Evolutionary conservation across 805 yeast species (phyloP).

Genomic region (Wickerhamomyces hampshirensis): DNA sequence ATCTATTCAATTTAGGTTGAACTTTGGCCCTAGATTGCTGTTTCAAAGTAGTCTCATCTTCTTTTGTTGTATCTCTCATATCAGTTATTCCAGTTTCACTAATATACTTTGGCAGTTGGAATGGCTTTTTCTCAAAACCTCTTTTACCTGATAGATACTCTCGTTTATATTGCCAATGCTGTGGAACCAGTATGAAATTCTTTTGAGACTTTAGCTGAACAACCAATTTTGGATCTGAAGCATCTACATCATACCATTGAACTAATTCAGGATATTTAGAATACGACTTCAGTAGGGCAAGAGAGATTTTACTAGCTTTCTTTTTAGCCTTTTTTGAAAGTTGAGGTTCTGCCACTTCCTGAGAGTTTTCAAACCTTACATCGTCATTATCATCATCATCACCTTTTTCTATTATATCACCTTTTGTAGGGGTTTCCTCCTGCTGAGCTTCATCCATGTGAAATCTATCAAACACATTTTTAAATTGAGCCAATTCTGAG

Average conservation of each 20-base stretch:
- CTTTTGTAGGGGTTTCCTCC: constrained; percentile 19
- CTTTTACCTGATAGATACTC: constrained; percentile 67
- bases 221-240: constrained; percentile 67
- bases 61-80: constrained; percentile 63
- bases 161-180: constrained; percentile 76
- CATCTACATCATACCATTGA: constrained; percentile 86
- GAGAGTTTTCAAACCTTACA: constrained; percentile 8
- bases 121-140: constrained; percentile 65
- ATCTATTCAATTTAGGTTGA: constrained; percentile 81
- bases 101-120: constrained; percentile 73
- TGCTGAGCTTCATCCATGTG: constrained; percentile 17
- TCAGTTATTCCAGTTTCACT: constrained; percentile 80
- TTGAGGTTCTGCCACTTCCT: constrained; percentile 12
- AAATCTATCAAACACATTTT: constrained; percentile 32
- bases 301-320: constrained; percentile 50
- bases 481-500: constrained; percentile 31
- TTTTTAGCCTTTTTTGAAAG: constrained; percentile 49
- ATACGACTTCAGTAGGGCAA: constrained; percentile 61
- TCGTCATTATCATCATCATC: constrained; percentile 13
- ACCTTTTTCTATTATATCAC: constrained; percentile 29
- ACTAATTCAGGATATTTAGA: constrained; percentile 65
- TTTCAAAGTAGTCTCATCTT: constrained; percentile 51
- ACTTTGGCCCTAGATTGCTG: constrained; percentile 78
- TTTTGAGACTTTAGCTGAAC: constrained; percentile 59
- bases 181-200: constrained; percentile 73